Conservation (phyloP, 352 stramenopile genomes). For the Phytophthora sp. region DNA sequence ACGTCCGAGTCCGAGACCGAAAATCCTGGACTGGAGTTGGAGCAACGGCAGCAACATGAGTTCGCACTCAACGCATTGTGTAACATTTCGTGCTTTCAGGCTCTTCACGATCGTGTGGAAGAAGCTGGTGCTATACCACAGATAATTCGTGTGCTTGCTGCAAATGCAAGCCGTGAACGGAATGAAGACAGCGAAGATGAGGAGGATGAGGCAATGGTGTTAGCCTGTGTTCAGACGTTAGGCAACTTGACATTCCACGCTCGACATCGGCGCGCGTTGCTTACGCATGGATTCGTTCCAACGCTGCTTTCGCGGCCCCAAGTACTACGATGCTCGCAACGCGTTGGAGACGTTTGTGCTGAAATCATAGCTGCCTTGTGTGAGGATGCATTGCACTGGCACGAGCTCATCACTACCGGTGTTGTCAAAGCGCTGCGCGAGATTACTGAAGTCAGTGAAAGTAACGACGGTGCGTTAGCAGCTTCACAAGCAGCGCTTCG, state of each 20-base stretch:
- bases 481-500: conserved; percentile 38
- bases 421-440: conserved; percentile 61
- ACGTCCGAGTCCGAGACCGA: conserved; percentile 3
- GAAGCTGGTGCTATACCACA: conserved; percentile 57
- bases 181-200: conserved; percentile 5
- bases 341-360: conserved; percentile 65
- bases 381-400: conserved; percentile 62
- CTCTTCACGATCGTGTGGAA: conserved; percentile 76
- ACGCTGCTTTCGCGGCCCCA: conserved; percentile 45
- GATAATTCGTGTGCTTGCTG: conserved; percentile 57
- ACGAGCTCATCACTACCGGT: conserved; percentile 55
- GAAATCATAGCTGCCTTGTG: conserved; percentile 72
- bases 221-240: conserved; percentile 69
- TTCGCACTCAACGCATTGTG: conserved; percentile 80
- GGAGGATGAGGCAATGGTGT: conserved; percentile 53
- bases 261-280: conserved; percentile 57
- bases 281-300: conserved; percentile 62
- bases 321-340: conserved; percentile 41
- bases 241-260: conserved; percentile 76
- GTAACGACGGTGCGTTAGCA: neutral
- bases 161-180: conserved; percentile 4
- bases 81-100: conserved; percentile 70
- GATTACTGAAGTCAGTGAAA: conserved; percentile 40
- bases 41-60: conserved; percentile 66
- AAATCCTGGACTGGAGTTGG: conserved; percentile 45